Conservation (phyloP, 768 basidiomycete species). For the Russula abietina region DNA sequence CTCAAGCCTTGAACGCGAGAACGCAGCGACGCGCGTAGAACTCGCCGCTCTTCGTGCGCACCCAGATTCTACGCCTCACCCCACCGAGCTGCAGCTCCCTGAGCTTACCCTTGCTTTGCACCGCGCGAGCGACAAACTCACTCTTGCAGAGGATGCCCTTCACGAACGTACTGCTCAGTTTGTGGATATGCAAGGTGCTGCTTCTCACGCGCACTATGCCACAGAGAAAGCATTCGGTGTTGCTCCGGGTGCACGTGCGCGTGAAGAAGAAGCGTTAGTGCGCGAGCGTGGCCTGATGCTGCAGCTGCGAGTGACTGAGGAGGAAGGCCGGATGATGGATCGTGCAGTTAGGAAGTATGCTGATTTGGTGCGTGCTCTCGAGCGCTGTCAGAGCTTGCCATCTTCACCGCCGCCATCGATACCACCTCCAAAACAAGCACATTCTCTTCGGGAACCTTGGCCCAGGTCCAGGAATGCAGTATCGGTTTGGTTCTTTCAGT, state of each 20-base stretch:
- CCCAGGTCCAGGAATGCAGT: too few relatives aligned
- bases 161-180: slow-evolving; percentile 46
- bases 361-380: slow-evolving; percentile 60
- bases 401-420: slow-evolving; percentile 4
- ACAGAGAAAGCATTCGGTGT: slow-evolving; percentile 51
- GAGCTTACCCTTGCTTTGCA: slow-evolving; percentile 66
- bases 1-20: slow-evolving; percentile 53
- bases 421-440: too few relatives aligned
- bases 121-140: slow-evolving; percentile 61
- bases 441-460: too few relatives aligned
- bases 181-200: slow-evolving; percentile 38
- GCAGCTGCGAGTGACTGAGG: slow-evolving; percentile 44
- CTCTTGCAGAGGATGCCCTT: slow-evolving; percentile 52
- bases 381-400: slow-evolving; percentile 38
- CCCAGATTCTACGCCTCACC: slow-evolving; percentile 40
- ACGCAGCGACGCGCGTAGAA: slow-evolving; percentile 51
- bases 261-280: slow-evolving; percentile 47
- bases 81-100: slow-evolving; percentile 36
- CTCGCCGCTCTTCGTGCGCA: slow-evolving; percentile 47
- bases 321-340: slow-evolving; percentile 58
- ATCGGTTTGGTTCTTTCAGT: too few relatives aligned
- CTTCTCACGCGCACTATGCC: slow-evolving; percentile 37
- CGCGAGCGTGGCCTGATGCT: slow-evolving; percentile 47
- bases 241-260: slow-evolving; percentile 45
- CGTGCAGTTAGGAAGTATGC: slow-evolving; percentile 68